Base-by-base conservation (phyloP, 1,284 basidiomycete genomes). In the Malassezia cuniculi region DNA sequence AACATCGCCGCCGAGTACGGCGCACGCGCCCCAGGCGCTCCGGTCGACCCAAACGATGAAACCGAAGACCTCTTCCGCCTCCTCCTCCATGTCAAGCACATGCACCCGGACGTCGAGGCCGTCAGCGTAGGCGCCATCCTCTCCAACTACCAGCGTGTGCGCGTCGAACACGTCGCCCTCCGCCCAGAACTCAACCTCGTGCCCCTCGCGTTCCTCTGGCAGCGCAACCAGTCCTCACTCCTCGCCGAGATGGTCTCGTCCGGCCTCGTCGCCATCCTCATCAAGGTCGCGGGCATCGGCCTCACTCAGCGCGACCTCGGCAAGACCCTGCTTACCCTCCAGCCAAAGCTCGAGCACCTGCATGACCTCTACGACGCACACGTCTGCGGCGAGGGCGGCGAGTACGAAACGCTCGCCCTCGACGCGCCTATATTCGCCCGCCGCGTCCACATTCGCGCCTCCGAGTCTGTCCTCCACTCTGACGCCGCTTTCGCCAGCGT, bases 261-360 rank as follows among this genome's bases (percentile, higher is more conserved):
- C 0, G 81, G 82, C 3, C 72, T 95, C 68, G 75, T 82, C 33
- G 81, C 84, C 1, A 73, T 95, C 32, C 68, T 99, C 5, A 90
- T 97, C 69, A 99, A 99, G 68, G 83, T 95, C 2, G 93, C 93
- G 6, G 93, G 93, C 0, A 85, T 89, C 6, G 93, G 93, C 2
- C 72, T 95, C 25, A 78, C 75, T 1, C 73, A 77, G 26, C 32
- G 49, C 3, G 80, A 95, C 64, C 76, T 97, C 1, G 85, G 85
- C 9, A 81, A 78, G 68, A 76, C 77, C 0, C 71, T 97, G 24
- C 73, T 68, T 0, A 72, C 82, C 50, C 84, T 94, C 76, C 75
- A 80, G 52, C 73, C 76, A 0, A 82, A 77, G 7, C 70, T 99
- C 9, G 58, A 73, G 5, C 79, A 76, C 47, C 73, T 99, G 50